Evolutionary conservation across 2,329 filamentous ascomycete species (phyloP), one percentile per base, ranked within the genome.

Genomic region (Claviceps sp.): DNA sequence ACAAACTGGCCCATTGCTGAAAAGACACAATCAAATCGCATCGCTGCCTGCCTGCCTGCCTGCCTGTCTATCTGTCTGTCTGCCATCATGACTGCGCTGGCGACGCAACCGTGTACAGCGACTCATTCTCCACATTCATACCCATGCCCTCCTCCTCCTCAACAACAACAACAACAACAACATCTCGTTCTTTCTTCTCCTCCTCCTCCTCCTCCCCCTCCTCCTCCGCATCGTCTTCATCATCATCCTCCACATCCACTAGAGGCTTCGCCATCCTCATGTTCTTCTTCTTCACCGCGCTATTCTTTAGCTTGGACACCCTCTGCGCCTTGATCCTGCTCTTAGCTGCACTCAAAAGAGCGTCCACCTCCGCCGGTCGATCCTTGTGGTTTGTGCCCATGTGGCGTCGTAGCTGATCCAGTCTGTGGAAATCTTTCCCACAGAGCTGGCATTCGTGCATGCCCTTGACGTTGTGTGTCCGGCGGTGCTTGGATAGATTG

Each of bases 401-500:
- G 60, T 83, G 80, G 36, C 79, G 73, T 20, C 78, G 73, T 29
- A 83, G 68, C 61, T 83, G 79, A 61, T 83, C 80, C 16, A 76
- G 66, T 9, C 81, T 69, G 61, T 79, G 72, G 48, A 84, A 84
- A 51, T 75, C 70, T 56, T 76, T 79, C 14, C 68, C 67, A 54
- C 81, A 84, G 42, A 73, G 67, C 2, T 68, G 62, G 45, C 80
- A 83, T 23, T 68, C 66, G 58, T 75, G 74, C 38, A 70, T 68
- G 5, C 76, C 76, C 51, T 72, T 73, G 37, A 72, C 66, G 14
- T 75, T 74, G 57, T 84, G 80, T 7, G 74, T 84, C 55, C 79
- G 78, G 48, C 76, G 74, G 60, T 85, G 81, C 58, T 84, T 85
- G 49, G 80, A 79, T 17, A 84, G 66, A 58, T 84, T 85, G 4